Evolutionary conservation across 805 yeast genomes (phyloP).

Genomic region (Yarrowia porcina): DNA sequence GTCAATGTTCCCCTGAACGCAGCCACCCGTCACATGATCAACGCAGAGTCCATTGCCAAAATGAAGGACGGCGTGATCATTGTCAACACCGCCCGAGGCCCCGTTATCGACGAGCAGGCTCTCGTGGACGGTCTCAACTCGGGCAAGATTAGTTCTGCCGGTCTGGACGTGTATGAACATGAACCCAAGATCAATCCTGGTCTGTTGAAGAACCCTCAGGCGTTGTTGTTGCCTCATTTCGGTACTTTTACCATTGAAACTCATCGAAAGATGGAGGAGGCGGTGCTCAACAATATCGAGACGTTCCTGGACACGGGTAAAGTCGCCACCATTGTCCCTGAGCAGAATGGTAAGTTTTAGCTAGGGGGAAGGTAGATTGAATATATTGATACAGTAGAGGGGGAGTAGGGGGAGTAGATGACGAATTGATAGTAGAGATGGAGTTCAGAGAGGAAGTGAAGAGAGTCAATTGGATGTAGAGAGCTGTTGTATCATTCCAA

Average conservation of each 20-base stretch:
- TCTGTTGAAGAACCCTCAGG: conserved; percentile 44
- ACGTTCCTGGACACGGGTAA: conserved; percentile 59
- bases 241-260: conserved; percentile 41
- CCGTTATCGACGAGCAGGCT: conserved; percentile 53
- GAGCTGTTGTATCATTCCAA: too few species aligned
- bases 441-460: too few species aligned
- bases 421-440: too few species aligned
- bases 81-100: conserved; percentile 58
- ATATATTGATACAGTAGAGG: too few species aligned
- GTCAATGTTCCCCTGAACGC: conserved; percentile 74
- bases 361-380: too few species aligned
- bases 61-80: conserved; percentile 53
- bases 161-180: conserved; percentile 54
- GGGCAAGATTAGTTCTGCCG: conserved; percentile 50
- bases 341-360: conserved; percentile 37
- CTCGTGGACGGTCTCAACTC: conserved; percentile 45
- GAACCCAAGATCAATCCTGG: conserved; percentile 53
- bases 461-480: too few species aligned
- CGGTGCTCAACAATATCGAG: conserved; percentile 64
- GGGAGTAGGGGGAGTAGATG: too few species aligned
- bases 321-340: conserved; percentile 76
- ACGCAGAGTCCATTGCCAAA: conserved; percentile 43
- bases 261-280: conserved; percentile 70
- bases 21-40: conserved; percentile 58
- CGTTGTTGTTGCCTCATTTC: conserved; percentile 54